Conservation (phyloP, 164 flowering plant genomes). For the Brasenia schreberi region DNA sequence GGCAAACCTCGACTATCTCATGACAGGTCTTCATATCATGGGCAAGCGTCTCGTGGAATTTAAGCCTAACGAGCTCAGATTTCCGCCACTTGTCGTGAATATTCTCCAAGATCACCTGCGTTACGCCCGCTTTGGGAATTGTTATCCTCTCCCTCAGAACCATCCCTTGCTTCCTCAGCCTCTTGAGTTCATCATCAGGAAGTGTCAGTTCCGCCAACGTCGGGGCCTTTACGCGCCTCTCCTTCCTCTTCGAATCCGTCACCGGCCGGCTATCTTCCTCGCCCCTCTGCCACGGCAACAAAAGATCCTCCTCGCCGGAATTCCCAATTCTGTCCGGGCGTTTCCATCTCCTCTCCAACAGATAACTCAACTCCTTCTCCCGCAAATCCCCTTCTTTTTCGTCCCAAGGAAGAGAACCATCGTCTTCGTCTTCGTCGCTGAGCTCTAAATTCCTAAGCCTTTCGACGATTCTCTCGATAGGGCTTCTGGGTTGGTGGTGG, state of each 20-base stretch:
- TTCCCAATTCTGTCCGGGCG: slow-evolving; percentile 46
- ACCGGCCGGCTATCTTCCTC: slow-evolving; percentile 25
- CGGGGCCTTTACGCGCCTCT: slow-evolving; percentile 36
- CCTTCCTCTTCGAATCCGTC: slow-evolving; percentile 25
- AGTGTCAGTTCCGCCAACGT: slow-evolving; percentile 81
- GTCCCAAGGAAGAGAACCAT: slow-evolving; percentile 12
- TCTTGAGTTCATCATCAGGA: slow-evolving; percentile 69
- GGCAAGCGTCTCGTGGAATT: slow-evolving; percentile 83
- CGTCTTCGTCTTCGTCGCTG: slow-evolving; percentile 51
- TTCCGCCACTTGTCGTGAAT: slow-evolving; percentile 85
- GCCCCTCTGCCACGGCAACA: slow-evolving; percentile 79
- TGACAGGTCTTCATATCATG: slow-evolving; percentile 86
- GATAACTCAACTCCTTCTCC: slow-evolving; percentile 68
- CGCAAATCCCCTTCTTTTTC: slow-evolving; percentile 13
- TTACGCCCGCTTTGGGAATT: slow-evolving; percentile 84
- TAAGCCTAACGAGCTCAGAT: slow-evolving; percentile 79
- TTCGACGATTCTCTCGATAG: slow-evolving; percentile 70
- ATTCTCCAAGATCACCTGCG: slow-evolving; percentile 65
- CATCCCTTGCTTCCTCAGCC: slow-evolving; percentile 79
- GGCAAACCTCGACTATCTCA: slow-evolving; percentile 75
- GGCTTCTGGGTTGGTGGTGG: slow-evolving; percentile 10
- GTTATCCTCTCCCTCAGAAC: slow-evolving; percentile 60
- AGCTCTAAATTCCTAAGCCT: slow-evolving; percentile 64
- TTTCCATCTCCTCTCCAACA: slow-evolving; percentile 75
- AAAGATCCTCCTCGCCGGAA: slow-evolving; percentile 17